Evolutionary conservation across 75 land plant species (phyloP), one percentile per base, ranked within the genome.

Genomic region (Larix kaempferi): DNA sequence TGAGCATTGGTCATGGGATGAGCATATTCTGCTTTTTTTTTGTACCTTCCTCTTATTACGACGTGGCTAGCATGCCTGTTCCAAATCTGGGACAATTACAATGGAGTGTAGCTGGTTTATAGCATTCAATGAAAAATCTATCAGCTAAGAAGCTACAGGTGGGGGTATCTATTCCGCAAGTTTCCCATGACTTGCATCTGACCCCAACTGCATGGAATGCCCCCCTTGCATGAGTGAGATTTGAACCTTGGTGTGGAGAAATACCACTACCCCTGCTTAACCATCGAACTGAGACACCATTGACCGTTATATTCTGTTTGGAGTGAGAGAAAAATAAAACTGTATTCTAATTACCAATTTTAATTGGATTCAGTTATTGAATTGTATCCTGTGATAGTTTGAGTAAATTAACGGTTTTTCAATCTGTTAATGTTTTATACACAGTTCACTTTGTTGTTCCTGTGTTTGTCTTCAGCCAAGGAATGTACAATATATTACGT

Each of bases 401-500:
- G n/a, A 8, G 10, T 61, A 27, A 12, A 75, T 75, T 6, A 33
- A 52, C 58, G 11, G 21, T 61, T 75, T 65, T 54, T 71, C 16
- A 75, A 19, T 71, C 66, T 74, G 33, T 19, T 74, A 6, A 56
- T 74, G 26, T 6, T 44, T 27, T 74, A 78, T 76, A 52, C 29
- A 49, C 54, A 13, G 21, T 6, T 59, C 15, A 61, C 2, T 35
- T 57, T 80, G 73, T 69, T n/a, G n/a, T 69, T 74, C 23, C 41
- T 55, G 76, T 74, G 29, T 57, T 13, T 57, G 22, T 22, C 27
- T 62, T 65, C 87, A 92, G 97, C 80, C 91, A 19, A 76, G 83
- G 23, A 95, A 89, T 63, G 76, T 78, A 74, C 76, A 79, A 74
- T 96, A 88, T 79, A 85, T 89, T 63, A 64, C 80, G 3, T 80